A percentile compares a stretch with the other conserved stretches of the same genome.
These are phyloP conservation scores for Aaosphaeria arxii DNA, from an alignment of 2,329 filamentous ascomycete species.

Conservation along the genomic window DNA sequence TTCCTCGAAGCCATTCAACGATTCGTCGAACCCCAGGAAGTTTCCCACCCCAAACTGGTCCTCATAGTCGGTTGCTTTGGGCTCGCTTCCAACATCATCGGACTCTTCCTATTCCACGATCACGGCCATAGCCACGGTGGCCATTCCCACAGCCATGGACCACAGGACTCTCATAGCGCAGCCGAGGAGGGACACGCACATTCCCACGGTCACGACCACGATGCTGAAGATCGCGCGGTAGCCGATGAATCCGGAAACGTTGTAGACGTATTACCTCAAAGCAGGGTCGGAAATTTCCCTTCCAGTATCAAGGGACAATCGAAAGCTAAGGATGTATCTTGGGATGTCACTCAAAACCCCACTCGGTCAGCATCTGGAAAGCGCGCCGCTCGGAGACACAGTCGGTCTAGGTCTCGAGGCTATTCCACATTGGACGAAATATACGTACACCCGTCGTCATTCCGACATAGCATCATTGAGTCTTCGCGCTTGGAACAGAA, in stretches of 20 bases:
- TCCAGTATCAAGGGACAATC: slow-evolving; percentile 22
- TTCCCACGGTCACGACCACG: slow-evolving; percentile 46
- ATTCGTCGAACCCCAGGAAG: slow-evolving; percentile 85
- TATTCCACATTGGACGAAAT: slow-evolving; percentile 64
- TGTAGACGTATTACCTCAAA: slow-evolving; percentile 63
- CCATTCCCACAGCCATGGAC: slow-evolving; percentile 46
- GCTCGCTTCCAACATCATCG: slow-evolving; percentile 82
- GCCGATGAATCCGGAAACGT: slow-evolving; percentile 60
- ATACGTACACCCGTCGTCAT: slow-evolving; percentile 83
- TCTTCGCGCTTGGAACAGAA: slow-evolving; percentile 63
- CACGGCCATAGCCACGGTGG: slow-evolving; percentile 79
- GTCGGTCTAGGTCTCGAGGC: slow-evolving; percentile 55
- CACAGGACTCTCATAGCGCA: slow-evolving; percentile 40
- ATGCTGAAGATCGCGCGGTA: slow-evolving; percentile 42
- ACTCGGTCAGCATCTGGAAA: slow-evolving; percentile 27
- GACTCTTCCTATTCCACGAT: slow-evolving; percentile 87
- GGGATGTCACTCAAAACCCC: slow-evolving; percentile 11
- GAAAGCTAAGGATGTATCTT: neutral
- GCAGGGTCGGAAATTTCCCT: slow-evolving; percentile 53
- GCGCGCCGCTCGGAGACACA: slow-evolving; percentile 49
- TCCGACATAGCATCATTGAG: slow-evolving; percentile 88
- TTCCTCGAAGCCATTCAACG: slow-evolving; percentile 92
- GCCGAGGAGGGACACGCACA: slow-evolving; percentile 44
- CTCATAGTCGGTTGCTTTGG: slow-evolving; percentile 86
- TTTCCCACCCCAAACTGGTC: slow-evolving; percentile 80